These are phyloP conservation scores for Aurifilum marmelostoma DNA, from an alignment of 2,329 filamentous ascomycete genomes.

Conservation along the genomic window DNA sequence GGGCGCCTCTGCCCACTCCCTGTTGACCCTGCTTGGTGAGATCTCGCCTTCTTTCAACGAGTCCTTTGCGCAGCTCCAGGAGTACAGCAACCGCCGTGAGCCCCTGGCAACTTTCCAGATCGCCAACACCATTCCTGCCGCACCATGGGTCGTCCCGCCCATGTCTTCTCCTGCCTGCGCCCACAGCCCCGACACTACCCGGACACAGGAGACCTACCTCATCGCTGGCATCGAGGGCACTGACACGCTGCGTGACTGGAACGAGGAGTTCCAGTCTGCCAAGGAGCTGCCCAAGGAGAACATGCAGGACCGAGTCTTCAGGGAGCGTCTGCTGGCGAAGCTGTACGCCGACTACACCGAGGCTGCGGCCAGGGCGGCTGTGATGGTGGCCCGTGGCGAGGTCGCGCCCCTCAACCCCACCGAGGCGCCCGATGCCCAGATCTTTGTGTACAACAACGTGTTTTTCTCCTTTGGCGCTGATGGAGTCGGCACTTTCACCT, in stretches of 20 bases:
- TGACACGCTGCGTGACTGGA: slow-evolving; percentile 96
- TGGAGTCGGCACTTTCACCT: slow-evolving; percentile 94
- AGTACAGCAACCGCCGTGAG: slow-evolving; percentile 83
- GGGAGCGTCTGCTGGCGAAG: slow-evolving; percentile 91
- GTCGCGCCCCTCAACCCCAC: slow-evolving; percentile 94
- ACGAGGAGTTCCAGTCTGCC: slow-evolving; percentile 97
- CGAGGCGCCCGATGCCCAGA: slow-evolving; percentile 89
- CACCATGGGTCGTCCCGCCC: slow-evolving; percentile 85
- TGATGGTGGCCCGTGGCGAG: slow-evolving; percentile 89
- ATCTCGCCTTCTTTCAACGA: slow-evolving; percentile 82
- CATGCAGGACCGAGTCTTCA: slow-evolving; percentile 93
- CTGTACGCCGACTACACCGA: slow-evolving; percentile 98
- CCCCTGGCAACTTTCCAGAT: slow-evolving; percentile 93
- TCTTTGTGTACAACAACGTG: slow-evolving; percentile 99
- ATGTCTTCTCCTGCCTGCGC: slow-evolving; percentile 64
- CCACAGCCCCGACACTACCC: slow-evolving; percentile 82
- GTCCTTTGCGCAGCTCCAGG: slow-evolving; percentile 77
- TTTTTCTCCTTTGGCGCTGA: slow-evolving; percentile 99
- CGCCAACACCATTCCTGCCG: slow-evolving; percentile 89
- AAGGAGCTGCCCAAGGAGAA: slow-evolving; percentile 91
- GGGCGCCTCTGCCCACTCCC: slow-evolving; percentile 78
- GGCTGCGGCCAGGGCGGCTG: slow-evolving; percentile 87
- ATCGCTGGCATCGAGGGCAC: slow-evolving; percentile 90
- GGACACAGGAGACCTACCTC: slow-evolving; percentile 90
- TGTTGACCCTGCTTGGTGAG: slow-evolving; percentile 76